Percentiles rank a stretch among this genome's conserved stretches.
Evolutionary conservation across 257 asterid genomes (phyloP).

Genomic region (Salvia rosmarinus): DNA sequence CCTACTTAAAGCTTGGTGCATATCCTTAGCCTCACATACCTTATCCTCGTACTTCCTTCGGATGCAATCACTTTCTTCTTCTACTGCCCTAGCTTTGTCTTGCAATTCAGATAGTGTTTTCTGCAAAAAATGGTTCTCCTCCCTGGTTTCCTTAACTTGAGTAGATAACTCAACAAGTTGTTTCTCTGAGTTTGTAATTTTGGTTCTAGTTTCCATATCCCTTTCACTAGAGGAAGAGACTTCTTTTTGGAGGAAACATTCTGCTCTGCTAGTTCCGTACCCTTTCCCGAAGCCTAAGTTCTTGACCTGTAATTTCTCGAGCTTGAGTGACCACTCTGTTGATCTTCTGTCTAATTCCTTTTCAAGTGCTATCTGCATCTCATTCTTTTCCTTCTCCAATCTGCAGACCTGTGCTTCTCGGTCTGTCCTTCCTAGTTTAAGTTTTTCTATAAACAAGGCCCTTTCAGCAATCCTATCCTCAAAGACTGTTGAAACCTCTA

Average conservation of each 20-base stretch:
- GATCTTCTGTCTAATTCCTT: constrained; percentile 94
- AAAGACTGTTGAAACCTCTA: constrained; percentile 60
- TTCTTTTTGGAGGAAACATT: constrained; percentile 93
- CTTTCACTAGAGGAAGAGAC: constrained; percentile 70
- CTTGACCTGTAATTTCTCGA: constrained; percentile 88
- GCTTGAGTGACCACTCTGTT: constrained; percentile 82
- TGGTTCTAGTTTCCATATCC: constrained; percentile 56
- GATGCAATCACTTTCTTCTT: constrained; percentile 70
- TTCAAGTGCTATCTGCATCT: constrained; percentile 77
- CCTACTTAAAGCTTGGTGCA: constrained; percentile 76
- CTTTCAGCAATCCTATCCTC: constrained; percentile 83
- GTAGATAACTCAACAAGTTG: constrained; percentile 59
- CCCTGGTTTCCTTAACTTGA: constrained; percentile 55
- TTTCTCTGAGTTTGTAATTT: constrained; percentile 56
- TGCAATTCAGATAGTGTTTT: constrained; percentile 59
- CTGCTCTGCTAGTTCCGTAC: constrained; percentile 95
- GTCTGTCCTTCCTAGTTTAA: constrained; percentile 51
- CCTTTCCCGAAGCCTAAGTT: constrained; percentile 95
- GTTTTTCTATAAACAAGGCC: constrained; percentile 66
- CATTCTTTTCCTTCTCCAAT: constrained; percentile 82
- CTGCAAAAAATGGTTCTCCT: constrained; percentile 61
- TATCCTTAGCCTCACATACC: constrained; percentile 78
- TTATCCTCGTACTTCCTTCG: constrained; percentile 74
- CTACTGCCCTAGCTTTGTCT: constrained; percentile 65
- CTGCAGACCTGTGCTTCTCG: constrained; percentile 54